phyloP scores from a whole-genome alignment of 73 alveolate genomes.

The Stentor coeruleus region DNA sequence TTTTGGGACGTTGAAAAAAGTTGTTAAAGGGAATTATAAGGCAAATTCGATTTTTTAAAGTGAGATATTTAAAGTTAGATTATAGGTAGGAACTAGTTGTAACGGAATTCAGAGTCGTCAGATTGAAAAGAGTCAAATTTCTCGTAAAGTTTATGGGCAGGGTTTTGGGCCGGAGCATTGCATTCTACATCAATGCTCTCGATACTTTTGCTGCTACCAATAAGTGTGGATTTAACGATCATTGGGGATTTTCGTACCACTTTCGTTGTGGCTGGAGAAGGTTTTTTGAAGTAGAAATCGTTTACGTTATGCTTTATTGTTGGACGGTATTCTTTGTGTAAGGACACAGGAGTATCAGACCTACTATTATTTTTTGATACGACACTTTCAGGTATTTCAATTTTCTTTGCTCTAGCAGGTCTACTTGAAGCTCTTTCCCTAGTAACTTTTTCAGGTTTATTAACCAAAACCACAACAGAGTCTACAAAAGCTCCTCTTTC shows the following conservation, averaged over 20 bases:
- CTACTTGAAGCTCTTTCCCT: not conserved
- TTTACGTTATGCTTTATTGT: not conserved
- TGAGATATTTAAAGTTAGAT: no score
- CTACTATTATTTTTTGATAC: not conserved
- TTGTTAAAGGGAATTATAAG: no score
- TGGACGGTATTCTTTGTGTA: not conserved
- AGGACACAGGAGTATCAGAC: constrained; percentile 2
- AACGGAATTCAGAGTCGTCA: not conserved
- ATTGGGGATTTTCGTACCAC: not conserved
- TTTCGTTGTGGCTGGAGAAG: not conserved
- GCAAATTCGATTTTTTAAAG: no score
- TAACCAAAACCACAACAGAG: not conserved
- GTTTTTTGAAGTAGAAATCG: not conserved
- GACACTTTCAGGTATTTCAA: not conserved
- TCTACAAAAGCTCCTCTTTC: constrained; percentile 18
- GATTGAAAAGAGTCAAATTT: not conserved
- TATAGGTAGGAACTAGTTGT: no score
- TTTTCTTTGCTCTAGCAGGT: not conserved
- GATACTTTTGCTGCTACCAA: not conserved
- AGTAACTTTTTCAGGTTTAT: not conserved
- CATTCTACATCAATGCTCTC: constrained; percentile 13
- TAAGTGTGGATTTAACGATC: not conserved
- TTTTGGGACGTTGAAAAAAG: no score
- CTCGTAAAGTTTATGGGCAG: constrained; percentile 10
- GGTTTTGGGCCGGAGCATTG: not conserved